Evolutionary conservation across 305 asterid genomes (phyloP), one percentile per base, ranked within the genome.

Genomic region (Plantago rigida): DNA sequence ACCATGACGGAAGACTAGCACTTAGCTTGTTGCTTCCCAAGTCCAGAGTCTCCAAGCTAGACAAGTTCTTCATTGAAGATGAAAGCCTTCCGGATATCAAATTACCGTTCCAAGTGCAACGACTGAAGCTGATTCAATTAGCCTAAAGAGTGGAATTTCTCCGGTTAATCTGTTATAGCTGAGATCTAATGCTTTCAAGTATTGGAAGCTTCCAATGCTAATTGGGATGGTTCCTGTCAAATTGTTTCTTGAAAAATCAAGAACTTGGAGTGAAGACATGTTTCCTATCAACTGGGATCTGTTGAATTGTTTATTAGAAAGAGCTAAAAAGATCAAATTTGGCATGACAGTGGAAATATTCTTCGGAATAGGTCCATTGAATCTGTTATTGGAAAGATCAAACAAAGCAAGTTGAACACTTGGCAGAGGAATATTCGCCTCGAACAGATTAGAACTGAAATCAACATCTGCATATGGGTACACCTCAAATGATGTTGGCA

Each of bases 21-120:
- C 47, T 59, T 5, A 84, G 65, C 47, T 15, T 62, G 57, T 79
- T 81, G 51, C 69, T 71, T 29, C 77, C 78, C 1, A 84, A 61
- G 70, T 81, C 82, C 42, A 81, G 65, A n/a, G 83, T 81, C 78
- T 79, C 84, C 70, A 81, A 64, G 59, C 59, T 69, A 12, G 79
- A 75, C 44, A 81, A 59, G 49, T 77, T 84, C 42, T 71, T 55
- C 44, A 84, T 62, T 3, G 79, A 73, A 28, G 71, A 51, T 8
- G 85, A 79, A 29, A 81, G 42, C 13, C 56, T 66, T 29, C 81
- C 81, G 15, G 73, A 64, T 44, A 84, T 65, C 48, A 34, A 62
- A 75, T 84, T 81, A 68, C 68, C 67, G 39, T 70, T 75, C 24
- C 24, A 83, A 59, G 65, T 81, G 81, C 63, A 83, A 60, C 15